These are phyloP conservation scores for Hyphodiscus hymeniophilus DNA, from an alignment of 495 filamentous ascomycete genomes.

Conservation along the genomic window DNA sequence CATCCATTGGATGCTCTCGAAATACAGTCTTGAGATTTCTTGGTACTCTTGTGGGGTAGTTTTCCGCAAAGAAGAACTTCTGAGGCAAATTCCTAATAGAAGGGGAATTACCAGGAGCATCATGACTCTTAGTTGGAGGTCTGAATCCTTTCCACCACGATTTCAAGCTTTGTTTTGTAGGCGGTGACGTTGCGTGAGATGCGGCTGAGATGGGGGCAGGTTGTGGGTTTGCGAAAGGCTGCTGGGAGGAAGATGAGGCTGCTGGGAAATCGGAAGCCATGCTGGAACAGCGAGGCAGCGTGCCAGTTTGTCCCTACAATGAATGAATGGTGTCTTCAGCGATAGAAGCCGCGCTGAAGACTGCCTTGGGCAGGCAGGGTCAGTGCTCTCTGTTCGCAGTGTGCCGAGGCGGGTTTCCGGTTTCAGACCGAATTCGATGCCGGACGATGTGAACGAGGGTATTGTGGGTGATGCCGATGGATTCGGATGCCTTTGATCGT, in stretches of 20 bases:
- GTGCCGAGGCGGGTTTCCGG: background rate
- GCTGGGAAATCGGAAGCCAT: conserved; percentile 16
- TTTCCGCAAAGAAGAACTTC: background rate
- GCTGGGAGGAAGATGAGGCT: conserved; percentile 19
- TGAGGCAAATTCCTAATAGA: background rate
- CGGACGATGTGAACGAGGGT: background rate
- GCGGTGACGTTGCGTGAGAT: conserved; percentile 46
- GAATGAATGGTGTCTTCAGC: background rate
- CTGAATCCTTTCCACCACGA: conserved; percentile 87
- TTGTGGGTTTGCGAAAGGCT: conserved; percentile 18
- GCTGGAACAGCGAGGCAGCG: background rate
- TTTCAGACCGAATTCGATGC: background rate
- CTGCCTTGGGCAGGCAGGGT: conserved; percentile 7
- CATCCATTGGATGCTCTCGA: conserved; percentile 1
- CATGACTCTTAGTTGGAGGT: conserved; percentile 9
- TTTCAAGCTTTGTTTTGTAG: conserved; percentile 64
- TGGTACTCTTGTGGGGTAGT: background rate
- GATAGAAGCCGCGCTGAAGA: conserved; percentile 6
- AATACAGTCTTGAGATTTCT: background rate
- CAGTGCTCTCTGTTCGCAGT: background rate
- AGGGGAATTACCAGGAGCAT: conserved; percentile 18
- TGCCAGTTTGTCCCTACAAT: conserved; percentile 4
- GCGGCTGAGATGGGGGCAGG: conserved; percentile 14
- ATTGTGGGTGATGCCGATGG: background rate
- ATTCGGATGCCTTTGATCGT: too few relatives aligned